Conservation (phyloP, 768 basidiomycete species). For the Sarcodon aspratus region DNA sequence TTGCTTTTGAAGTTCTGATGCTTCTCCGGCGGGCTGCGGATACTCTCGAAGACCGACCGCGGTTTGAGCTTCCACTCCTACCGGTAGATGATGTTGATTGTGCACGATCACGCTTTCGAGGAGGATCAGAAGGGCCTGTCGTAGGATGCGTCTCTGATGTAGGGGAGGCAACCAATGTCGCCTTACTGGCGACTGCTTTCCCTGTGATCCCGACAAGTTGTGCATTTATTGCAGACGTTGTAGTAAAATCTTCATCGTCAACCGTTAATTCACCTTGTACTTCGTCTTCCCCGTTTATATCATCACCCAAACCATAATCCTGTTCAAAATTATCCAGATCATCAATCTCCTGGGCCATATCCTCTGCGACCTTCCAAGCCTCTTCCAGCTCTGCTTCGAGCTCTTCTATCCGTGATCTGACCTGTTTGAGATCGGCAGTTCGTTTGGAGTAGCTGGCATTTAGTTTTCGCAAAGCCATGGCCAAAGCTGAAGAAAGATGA, state of each 20-base stretch:
- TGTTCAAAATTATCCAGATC: conserved; percentile 31
- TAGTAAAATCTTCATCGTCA: conserved; percentile 15
- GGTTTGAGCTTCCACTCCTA: conserved; percentile 1
- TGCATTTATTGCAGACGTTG: conserved; percentile 15
- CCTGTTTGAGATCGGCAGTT: conserved; percentile 40
- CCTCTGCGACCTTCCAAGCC: conserved; percentile 72
- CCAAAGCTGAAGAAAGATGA: conserved; percentile 69
- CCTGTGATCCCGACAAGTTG: conserved; percentile 27
- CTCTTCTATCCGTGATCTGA: conserved; percentile 34
- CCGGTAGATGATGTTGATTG: conserved; percentile 3
- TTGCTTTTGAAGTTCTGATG: conserved; percentile 50
- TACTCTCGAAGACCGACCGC: conserved; percentile 19
- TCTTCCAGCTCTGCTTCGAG: conserved; percentile 67
- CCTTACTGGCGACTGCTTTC: conserved; percentile 24
- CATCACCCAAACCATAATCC: conserved; percentile 6
- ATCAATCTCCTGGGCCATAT: conserved; percentile 63
- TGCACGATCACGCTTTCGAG: conserved; percentile 12
- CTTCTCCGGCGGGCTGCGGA: conserved; percentile 58
- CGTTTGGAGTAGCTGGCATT: conserved; percentile 65
- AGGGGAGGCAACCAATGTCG: conserved; percentile 16
- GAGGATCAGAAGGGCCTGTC: conserved; percentile 11
- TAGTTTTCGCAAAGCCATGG: conserved; percentile 69
- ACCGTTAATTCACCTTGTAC: conserved; percentile 7
- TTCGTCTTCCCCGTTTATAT: conserved; percentile 6
- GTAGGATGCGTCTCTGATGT: not conserved